Conservation (phyloP, 768 basidiomycete genomes). For the Termitomyces sp. region DNA sequence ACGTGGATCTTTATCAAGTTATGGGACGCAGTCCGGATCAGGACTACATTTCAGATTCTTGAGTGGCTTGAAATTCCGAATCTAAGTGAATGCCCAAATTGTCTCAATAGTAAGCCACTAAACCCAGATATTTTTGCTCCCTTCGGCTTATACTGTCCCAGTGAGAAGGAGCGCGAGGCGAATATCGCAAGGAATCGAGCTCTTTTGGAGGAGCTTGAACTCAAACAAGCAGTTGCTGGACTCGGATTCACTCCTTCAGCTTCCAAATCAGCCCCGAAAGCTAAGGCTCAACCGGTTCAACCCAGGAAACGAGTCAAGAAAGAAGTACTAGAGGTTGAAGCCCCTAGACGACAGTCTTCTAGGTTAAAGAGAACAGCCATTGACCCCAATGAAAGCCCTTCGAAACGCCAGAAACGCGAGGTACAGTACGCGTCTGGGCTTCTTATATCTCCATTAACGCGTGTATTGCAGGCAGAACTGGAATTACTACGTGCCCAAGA, state of each 20-base stretch:
- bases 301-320: constrained; percentile 51
- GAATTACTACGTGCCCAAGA: constrained; percentile 45
- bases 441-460: neutral
- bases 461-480: constrained; percentile 37
- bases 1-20: too few species aligned
- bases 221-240: constrained; percentile 48
- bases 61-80: too few species aligned
- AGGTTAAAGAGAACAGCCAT: constrained; percentile 44
- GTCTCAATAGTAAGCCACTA: constrained; percentile 44
- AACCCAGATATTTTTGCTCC: neutral
- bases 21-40: too few species aligned
- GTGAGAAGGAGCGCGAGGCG: constrained; percentile 70
- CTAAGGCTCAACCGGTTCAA: constrained; percentile 58
- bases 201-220: constrained; percentile 65
- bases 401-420: constrained; percentile 62
- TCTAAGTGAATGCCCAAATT: constrained; percentile 31
- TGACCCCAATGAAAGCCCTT: constrained; percentile 62
- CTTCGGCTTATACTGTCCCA: constrained; percentile 10
- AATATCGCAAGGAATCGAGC: constrained; percentile 81
- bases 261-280: constrained; percentile 25
- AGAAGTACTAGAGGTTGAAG: constrained; percentile 35
- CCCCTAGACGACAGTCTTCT: constrained; percentile 62
- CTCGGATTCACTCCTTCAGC: constrained; percentile 42
- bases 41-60: too few species aligned
- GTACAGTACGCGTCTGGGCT: constrained; percentile 21